A percentile compares a stretch with the other conserved stretches of the same genome.
Evolutionary conservation across 768 basidiomycete species (phyloP).

Genomic region (Exidia glandulosa): DNA sequence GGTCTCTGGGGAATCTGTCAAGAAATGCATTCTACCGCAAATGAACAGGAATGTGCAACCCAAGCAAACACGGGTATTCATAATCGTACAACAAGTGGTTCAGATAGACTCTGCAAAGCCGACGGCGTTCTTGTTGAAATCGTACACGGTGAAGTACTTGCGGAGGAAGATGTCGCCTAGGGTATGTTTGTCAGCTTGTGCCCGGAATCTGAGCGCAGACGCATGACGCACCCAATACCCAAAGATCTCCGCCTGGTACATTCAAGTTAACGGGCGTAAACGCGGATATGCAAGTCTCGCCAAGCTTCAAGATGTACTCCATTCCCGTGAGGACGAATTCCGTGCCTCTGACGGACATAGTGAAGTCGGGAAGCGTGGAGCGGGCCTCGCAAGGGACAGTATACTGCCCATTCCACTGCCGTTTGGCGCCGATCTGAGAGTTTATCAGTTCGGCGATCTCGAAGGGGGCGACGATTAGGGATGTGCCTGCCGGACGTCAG

Average conservation of each 20-base stretch:
- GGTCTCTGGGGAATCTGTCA: too few relatives aligned
- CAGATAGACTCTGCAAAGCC: constrained; percentile 56
- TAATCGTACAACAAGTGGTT: too few relatives aligned
- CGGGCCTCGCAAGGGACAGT: constrained; percentile 81
- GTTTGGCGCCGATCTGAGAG: constrained; percentile 84
- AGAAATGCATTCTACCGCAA: too few relatives aligned
- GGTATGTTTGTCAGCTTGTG: too few relatives aligned
- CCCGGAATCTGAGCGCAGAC: too few relatives aligned
- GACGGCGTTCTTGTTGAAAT: constrained; percentile 64
- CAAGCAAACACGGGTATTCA: too few relatives aligned
- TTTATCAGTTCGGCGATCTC: constrained; percentile 98
- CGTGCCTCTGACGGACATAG: constrained; percentile 75
- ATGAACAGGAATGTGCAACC: too few relatives aligned
- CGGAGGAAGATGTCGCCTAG: constrained; percentile 89
- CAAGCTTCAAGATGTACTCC: constrained; percentile 86
- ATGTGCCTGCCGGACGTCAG: too few relatives aligned
- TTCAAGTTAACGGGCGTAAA: too few relatives aligned
- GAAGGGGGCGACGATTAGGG: constrained; percentile 83
- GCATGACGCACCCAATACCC: too few relatives aligned
- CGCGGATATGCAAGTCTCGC: constrained; percentile 89
- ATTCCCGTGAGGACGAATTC: constrained; percentile 65
- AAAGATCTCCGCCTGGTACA: too few relatives aligned
- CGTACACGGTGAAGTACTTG: constrained; percentile 80
- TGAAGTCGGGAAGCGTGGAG: constrained; percentile 69
- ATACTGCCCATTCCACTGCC: constrained; percentile 94